Percentiles rank a stretch among this genome's conserved stretches.
phyloP scores from a whole-genome alignment of 2,329 filamentous ascomycete genomes.

The Aspergillus melleus region DNA sequence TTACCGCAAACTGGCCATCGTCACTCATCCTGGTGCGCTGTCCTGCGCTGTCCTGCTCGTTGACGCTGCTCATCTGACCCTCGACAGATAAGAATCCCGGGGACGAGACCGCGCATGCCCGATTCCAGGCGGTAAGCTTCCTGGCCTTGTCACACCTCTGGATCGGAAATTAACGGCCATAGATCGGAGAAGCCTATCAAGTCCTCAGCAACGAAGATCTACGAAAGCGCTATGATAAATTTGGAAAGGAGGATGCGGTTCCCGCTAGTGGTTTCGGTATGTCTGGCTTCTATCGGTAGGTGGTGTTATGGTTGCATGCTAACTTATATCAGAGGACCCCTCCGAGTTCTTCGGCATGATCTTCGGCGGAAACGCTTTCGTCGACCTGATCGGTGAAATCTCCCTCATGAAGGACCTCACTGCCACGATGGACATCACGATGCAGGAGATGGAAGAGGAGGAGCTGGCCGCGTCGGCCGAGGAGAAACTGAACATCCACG shows the following conservation, averaged over 20 bases:
- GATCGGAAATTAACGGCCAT: constrained; percentile 9
- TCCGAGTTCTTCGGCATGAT: constrained; percentile 98
- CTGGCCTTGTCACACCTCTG: neutral
- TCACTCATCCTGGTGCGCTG: constrained; percentile 75
- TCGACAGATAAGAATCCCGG: constrained; percentile 89
- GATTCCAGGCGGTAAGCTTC: constrained; percentile 76
- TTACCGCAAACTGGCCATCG: constrained; percentile 90
- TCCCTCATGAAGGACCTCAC: constrained; percentile 98
- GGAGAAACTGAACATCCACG: constrained; percentile 47
- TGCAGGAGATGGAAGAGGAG: constrained; percentile 74
- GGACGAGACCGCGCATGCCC: constrained; percentile 88
- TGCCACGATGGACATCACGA: constrained; percentile 96
- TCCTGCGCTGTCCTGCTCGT: constrained; percentile 14
- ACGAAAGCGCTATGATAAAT: constrained; percentile 92
- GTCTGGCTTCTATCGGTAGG: constrained; percentile 14
- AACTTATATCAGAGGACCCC: constrained; percentile 67
- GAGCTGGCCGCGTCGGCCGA: constrained; percentile 57
- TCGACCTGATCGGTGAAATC: constrained; percentile 97
- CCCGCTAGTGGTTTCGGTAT: constrained; percentile 84
- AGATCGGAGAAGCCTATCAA: constrained; percentile 71
- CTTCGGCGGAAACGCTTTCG: constrained; percentile 93
- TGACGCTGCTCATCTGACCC: constrained; percentile 11
- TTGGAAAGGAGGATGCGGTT: constrained; percentile 91
- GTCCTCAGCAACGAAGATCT: constrained; percentile 84
- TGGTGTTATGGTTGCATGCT: neutral